Evolutionary conservation across 2,329 filamentous ascomycete species (phyloP).

Genomic region (Leptosphaerulina australis): DNA sequence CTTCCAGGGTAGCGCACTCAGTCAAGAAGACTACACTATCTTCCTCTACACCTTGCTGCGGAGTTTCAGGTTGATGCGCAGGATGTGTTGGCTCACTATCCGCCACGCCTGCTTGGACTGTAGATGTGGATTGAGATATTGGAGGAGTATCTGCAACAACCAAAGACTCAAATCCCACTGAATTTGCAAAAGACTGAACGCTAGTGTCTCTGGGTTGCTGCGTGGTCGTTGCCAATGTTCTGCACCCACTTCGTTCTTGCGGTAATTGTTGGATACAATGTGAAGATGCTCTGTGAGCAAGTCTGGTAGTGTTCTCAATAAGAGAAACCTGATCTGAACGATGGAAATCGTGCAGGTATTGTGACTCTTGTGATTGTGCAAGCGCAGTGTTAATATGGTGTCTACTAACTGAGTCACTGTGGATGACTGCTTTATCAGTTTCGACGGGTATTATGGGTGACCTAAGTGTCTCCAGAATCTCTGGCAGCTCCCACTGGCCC

Average conservation of each 20-base stretch:
- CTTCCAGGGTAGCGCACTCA: conserved; percentile 17
- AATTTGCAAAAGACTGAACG: neutral
- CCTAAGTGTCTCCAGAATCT: conserved; percentile 15
- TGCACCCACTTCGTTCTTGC: neutral
- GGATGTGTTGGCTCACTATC: neutral
- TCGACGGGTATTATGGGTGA: neutral
- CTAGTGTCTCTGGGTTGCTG: neutral
- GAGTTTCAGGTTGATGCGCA: neutral
- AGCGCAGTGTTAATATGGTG: neutral
- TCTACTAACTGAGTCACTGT: neutral
- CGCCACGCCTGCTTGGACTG: neutral
- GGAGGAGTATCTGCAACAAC: conserved; percentile 10
- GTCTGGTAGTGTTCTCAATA: conserved; percentile 4
- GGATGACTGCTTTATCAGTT: neutral
- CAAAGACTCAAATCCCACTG: neutral
- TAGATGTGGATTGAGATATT: conserved; percentile 1
- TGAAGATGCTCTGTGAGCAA: neutral
- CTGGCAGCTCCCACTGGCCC: conserved; percentile 8
- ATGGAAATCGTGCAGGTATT: neutral
- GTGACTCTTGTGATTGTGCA: neutral
- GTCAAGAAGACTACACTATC: neutral
- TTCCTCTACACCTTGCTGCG: neutral
- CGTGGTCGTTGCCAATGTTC: no score
- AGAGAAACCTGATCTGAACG: neutral
- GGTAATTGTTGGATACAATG: neutral